Base-by-base conservation (phyloP, 768 basidiomycete genomes). In the Suillus discolor region DNA sequence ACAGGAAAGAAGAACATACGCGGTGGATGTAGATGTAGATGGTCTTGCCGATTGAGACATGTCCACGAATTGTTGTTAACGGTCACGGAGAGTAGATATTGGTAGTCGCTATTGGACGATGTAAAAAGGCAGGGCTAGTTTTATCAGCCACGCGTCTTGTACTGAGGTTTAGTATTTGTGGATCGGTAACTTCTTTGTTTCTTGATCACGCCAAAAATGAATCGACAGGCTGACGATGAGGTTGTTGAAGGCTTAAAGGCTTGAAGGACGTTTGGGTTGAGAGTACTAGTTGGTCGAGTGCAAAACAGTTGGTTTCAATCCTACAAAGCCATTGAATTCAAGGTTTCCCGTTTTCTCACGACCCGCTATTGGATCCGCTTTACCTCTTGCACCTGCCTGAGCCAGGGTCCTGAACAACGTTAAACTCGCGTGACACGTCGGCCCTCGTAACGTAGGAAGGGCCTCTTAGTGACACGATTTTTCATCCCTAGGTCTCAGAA, bases 41-140 rank as follows among this genome's bases (percentile, higher is more conserved):
- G 75, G 72, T 55, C 75, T 70, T 38, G 75, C 28, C 67, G 44
- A 65, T 77, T 77, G 75, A 5, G 75, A 77, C 75, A 77, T 77
- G 49, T 69, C 57, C 67, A 68, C 34, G 57, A 44, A 55, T 62
- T 65, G 67, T 65, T 42, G 41, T 71, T 62, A 57, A 57, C 65
- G 57, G 28, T 42, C 53, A 41, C 38, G 57, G 38, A 54, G 66
- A 44, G 69, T 62, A 47, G 65, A 67, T 71, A 61, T 55, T 57
- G 42, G 57, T 62, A 36, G 61, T 45, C 63, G 57, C 65, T 51
- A 55, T 59, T 44, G 64, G 67, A 60, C 39, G 60, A 63, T 67
- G 36, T 53, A 57, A 67, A 68, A 57, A 66, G 70, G 20, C 65
- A 55, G 54, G 39, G 39, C 54, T 42, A 41, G 64, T 61, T 69